Conservation (phyloP, 225 moss, liverwort and hornwort species). For the Thuidium tamariscinum region DNA sequence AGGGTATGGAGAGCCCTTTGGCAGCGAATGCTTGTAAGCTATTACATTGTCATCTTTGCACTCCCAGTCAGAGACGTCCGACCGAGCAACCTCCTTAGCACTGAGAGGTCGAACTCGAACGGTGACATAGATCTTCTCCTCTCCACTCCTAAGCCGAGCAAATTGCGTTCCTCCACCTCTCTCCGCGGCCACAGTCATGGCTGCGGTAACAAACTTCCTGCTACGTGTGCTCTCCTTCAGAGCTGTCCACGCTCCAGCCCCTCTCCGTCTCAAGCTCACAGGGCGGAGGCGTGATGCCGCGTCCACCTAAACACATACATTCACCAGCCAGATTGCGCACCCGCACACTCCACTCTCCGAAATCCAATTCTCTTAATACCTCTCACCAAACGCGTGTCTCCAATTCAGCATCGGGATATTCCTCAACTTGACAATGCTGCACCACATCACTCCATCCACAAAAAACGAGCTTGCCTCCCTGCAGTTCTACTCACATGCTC, state of each 20-base stretch:
- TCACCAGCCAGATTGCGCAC: not conserved
- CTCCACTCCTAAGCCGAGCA: slow-evolving; percentile 44
- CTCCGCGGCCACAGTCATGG: slow-evolving; percentile 42
- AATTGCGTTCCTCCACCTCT: slow-evolving; percentile 23
- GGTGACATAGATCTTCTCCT: slow-evolving; percentile 94
- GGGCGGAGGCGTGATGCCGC: not conserved
- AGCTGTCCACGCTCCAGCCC: not conserved
- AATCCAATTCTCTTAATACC: not conserved
- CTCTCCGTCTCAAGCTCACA: not conserved
- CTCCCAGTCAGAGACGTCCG: slow-evolving; percentile 76
- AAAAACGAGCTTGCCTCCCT: not conserved
- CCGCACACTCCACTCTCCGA: not conserved
- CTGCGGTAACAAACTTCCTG: not conserved
- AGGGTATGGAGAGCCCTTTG: slow-evolving; percentile 67
- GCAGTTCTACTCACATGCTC: not conserved
- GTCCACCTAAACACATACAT: slow-evolving; percentile 10
- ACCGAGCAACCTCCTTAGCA: slow-evolving; percentile 54
- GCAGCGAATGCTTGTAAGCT: slow-evolving; percentile 45
- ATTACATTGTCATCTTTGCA: slow-evolving; percentile 57
- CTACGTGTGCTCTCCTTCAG: not conserved
- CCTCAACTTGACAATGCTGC: not conserved
- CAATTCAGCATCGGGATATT: not conserved
- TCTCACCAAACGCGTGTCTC: not conserved
- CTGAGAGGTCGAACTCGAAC: slow-evolving; percentile 88
- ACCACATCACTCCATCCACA: not conserved